phyloP scores from a whole-genome alignment of 2,329 filamentous ascomycete species.

The Leptosphaerulina australis region DNA sequence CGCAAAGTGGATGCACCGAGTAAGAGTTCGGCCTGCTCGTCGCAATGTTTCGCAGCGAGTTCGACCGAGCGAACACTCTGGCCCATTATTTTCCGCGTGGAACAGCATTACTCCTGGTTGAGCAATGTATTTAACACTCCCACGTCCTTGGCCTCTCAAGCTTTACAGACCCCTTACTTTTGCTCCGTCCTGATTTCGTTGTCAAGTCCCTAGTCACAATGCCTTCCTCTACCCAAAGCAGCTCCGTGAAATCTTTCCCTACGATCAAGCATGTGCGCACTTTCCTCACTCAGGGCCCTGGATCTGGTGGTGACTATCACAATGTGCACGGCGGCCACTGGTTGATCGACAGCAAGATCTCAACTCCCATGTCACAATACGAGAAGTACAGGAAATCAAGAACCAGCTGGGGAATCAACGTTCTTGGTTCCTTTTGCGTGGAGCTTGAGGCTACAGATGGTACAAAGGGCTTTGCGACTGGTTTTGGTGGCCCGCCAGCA shows the following conservation, averaged over 20 bases:
- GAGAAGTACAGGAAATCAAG: constrained; percentile 85
- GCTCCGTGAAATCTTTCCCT: constrained; percentile 64
- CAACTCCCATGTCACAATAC: constrained; percentile 89
- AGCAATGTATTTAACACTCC: constrained; percentile 31
- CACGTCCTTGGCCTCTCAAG: constrained; percentile 17
- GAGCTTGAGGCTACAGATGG: constrained; percentile 89
- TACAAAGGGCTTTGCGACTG: constrained; percentile 91
- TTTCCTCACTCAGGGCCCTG: constrained; percentile 71
- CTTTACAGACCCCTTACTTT: constrained; percentile 28
- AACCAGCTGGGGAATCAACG: constrained; percentile 95
- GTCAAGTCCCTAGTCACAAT: constrained; percentile 26
- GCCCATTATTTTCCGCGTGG: constrained; percentile 20
- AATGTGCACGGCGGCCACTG: constrained; percentile 79
- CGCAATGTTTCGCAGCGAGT: constrained; percentile 36
- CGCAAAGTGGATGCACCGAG: constrained; percentile 9
- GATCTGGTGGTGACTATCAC: constrained; percentile 79
- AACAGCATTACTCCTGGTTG: constrained; percentile 19
- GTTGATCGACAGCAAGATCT: constrained; percentile 90
- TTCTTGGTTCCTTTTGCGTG: constrained; percentile 87
- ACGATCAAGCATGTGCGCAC: constrained; percentile 77
- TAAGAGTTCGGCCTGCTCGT: constrained; percentile 7
- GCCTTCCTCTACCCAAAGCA: constrained; percentile 31
- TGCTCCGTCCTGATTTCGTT: constrained; percentile 5
- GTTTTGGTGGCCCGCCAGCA: constrained; percentile 89
- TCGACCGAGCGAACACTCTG: constrained; percentile 36